Evolutionary conservation across 345 rosid species (phyloP).

Genomic region (Acer negundo): DNA sequence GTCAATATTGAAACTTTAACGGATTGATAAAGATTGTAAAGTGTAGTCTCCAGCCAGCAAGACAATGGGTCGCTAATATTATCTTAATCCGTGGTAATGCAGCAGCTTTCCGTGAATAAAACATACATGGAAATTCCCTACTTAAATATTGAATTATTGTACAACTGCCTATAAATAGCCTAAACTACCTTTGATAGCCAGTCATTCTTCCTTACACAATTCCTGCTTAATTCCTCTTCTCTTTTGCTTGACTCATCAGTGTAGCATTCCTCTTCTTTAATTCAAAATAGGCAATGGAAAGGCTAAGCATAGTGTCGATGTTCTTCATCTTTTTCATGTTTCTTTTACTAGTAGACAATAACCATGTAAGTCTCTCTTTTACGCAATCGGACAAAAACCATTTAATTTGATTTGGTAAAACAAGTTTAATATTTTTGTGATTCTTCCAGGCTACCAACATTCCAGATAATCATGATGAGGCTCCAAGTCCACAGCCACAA

Average conservation of each 20-base stretch:
- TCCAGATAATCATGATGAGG: conserved; percentile 10
- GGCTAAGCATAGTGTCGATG: background rate
- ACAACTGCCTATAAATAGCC: conserved; percentile 10
- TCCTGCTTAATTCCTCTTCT: background rate
- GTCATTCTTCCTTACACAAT: background rate
- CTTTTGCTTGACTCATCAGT: background rate
- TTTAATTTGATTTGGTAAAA: too few species aligned
- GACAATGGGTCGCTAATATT: too few species aligned
- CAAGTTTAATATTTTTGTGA: background rate
- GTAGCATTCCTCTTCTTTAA: background rate
- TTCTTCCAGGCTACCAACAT: conserved; percentile 26
- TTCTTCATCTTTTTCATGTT: background rate
- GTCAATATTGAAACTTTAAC: too few species aligned
- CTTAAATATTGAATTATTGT: background rate
- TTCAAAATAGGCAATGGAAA: background rate
- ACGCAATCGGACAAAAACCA: too few species aligned
- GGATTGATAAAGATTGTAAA: too few species aligned
- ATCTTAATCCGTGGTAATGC: background rate
- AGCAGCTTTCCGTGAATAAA: background rate
- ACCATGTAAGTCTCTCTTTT: background rate
- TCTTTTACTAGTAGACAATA: conserved; percentile 10
- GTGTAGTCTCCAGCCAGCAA: too few species aligned
- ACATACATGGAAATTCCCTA: background rate
- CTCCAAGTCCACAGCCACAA: conserved; percentile 50
- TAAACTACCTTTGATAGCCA: background rate